Evolutionary conservation across 2,329 filamentous ascomycete genomes (phyloP), one percentile per base, ranked within the genome.

Genomic region (Escovopsis sp.): DNA sequence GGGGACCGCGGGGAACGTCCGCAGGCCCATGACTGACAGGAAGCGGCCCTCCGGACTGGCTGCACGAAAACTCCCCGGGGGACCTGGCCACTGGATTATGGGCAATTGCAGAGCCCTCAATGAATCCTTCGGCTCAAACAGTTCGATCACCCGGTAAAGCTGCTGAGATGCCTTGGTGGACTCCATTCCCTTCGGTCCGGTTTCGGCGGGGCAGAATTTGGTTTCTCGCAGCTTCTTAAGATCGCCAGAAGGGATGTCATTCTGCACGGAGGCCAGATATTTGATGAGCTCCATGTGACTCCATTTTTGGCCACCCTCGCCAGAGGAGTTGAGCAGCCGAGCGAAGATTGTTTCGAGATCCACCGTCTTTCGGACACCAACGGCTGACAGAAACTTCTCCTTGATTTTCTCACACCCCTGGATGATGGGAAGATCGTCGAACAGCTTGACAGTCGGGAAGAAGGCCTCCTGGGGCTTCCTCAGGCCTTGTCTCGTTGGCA

Each of bases 251-350:
- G 91, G 91, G 46, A 98, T 95, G 51, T 98, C 91, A 41, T 84
- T 76, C 46, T 77, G 78, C 26, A 98, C 91, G 8, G 88, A 94
- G 10, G 89, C 77, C 36, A 98, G 73, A 53, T 98, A 98, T 53
- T 87, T 89, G 60, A 98, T 87, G 26, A 98, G 69, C 57, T 98
- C 89, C 47, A 94, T 79, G 57, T 96, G 89, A 45, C 86, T 95
- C 85, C 85, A 94, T 59, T 80, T 72, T 26, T 72, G 71, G n/a
- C 68, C 66, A 9, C 59, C 60, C 12, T 70, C 65, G 1, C 66
- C 55, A 0, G 77, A 68, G 12, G 73, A 70, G 41, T 73, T 79
- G 50, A 95, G 72, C 36, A 98, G 71, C 37, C 89, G 75, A 23
- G 84, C 82, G 54, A 98, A 96, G 28, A 98, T 93, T 28, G 93